Evolutionary conservation across 2,329 filamentous ascomycete genomes (phyloP), one percentile per base, ranked within the genome.

Genomic region (Pseudomassariella vexata): DNA sequence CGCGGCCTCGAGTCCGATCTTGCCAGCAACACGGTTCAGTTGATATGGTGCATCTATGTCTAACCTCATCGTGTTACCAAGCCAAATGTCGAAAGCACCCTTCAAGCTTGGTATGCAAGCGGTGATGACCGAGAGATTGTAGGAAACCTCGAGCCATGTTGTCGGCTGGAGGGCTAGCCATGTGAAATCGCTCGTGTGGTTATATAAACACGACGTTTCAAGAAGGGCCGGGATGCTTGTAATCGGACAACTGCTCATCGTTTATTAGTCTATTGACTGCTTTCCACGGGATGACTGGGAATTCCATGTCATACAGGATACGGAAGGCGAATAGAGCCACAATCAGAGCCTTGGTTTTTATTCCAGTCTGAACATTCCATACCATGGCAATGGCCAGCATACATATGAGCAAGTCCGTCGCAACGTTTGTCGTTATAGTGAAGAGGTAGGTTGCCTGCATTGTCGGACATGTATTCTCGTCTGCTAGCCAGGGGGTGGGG

Each of bases 41-140:
- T n/a, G n/a, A n/a, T n/a, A n/a, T n/a, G n/a, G n/a, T n/a, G n/a
- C n/a, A n/a, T n/a, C n/a, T n/a, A n/a, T n/a, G n/a, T n/a, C n/a
- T n/a, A n/a, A n/a, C n/a, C n/a, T n/a, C n/a, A n/a, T n/a, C n/a
- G n/a, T n/a, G n/a, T n/a, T n/a, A n/a, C n/a, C n/a, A n/a, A n/a
- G n/a, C n/a, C n/a, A n/a, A n/a, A n/a, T 40, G 25, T 44, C 36
- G 21, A 44, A 28, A 15, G 42, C 25, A 20, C 35, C 25, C 35
- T 42, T 44, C n/a, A 40, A 34, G 29, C 39, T 40, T 8, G 41
- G 39, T 8, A 40, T 40, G 27, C 37, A 40, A n/a, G 41, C 41
- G 6, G 39, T 44, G 19, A 44, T 28, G 3, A 44, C 30, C 11
- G 41, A 44, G 5, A 44, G 35, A 20, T 33, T 28, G 19, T 32